phyloP scores from a whole-genome alignment of 495 filamentous ascomycete genomes.

The Bacidia gigantensis region DNA sequence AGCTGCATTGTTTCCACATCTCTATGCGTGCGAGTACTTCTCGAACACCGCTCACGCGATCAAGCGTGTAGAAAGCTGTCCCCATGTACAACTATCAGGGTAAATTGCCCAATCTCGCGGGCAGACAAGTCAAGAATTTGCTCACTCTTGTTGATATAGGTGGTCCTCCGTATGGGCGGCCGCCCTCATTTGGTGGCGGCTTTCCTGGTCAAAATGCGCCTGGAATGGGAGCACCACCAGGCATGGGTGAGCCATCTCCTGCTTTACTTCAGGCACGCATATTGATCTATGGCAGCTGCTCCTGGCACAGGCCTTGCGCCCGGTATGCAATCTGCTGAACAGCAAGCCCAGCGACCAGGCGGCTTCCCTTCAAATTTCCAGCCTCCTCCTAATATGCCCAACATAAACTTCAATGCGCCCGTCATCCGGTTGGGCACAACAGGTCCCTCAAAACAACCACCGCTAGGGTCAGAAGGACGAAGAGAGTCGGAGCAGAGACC shows the following conservation, averaged over 20 bases:
- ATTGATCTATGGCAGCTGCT: slow-evolving; percentile 49
- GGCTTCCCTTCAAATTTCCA: slow-evolving; percentile 78
- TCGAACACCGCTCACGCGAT: too few relatives aligned
- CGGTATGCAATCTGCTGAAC: slow-evolving; percentile 56
- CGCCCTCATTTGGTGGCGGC: slow-evolving; percentile 53
- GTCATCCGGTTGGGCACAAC: slow-evolving; percentile 81
- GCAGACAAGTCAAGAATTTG: not conserved
- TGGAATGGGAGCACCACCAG: slow-evolving; percentile 56
- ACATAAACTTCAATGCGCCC: slow-evolving; percentile 96
- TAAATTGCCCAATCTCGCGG: slow-evolving; percentile 22
- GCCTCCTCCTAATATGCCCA: slow-evolving; percentile 81
- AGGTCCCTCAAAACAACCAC: slow-evolving; percentile 49
- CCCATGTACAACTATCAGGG: slow-evolving; percentile 75
- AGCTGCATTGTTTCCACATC: too few relatives aligned
- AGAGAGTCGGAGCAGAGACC: slow-evolving; percentile 37
- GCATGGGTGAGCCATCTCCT: too few relatives aligned
- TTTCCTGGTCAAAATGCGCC: slow-evolving; percentile 49
- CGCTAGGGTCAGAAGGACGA: slow-evolving; percentile 27
- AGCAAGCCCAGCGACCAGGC: slow-evolving; percentile 57
- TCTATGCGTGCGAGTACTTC: too few relatives aligned
- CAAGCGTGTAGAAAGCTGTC: too few relatives aligned
- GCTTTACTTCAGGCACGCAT: slow-evolving; percentile 4
- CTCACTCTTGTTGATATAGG: slow-evolving; percentile 17
- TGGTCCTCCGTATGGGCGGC: slow-evolving; percentile 50
- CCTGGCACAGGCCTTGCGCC: slow-evolving; percentile 68